Base-by-base conservation (phyloP, 2,329 filamentous ascomycete species). In the Alternaria dauci region DNA sequence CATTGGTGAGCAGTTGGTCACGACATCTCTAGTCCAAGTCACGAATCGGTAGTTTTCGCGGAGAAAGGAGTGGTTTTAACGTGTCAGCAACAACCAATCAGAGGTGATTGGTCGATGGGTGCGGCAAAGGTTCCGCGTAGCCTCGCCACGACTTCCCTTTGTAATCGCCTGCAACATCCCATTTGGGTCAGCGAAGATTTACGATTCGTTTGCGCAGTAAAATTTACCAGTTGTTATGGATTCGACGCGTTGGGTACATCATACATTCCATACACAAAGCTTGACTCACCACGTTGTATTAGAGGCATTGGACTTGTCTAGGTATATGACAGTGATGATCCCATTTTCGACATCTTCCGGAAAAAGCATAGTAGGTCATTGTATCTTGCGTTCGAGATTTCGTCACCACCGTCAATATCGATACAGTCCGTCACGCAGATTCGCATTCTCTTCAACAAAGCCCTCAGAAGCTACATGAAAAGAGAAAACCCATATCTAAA, bases 11-110 rank as follows among this genome's bases (percentile, higher is more conserved):
- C 59, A 46, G 56, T 51, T 48, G 41, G 64, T 70, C 66, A 68
- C 68, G 66, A 69, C 68, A 70, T 69, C 30, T 38, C 12, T 41
- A 38, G 61, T 48, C 25, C 52, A 20, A 55, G 60, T 67, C 46
- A 50, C 46, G 54, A 28, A 53, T 60, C 39, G 48, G 57, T 30
- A n/a, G 55, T 28, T 28, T 69, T 55, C 20, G 60, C 68, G 5
- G 53, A 34, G 60, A 53, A 48, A 36, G 18, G 30, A 1, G 20
- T 38, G 46, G 18, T 20, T 25, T 52, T n/a, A 8, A 48, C 18
- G 11, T 2, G 14, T 52, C 50, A 52, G 50, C 50, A 41, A 11
- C 20, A 52, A 41, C 50, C 11, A 2, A 5, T 26, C 2, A 23
- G 25, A 5, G 20, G 2, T 50, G 30, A 50, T 50, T 50, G 46